Evolutionary conservation across 257 asterid species (phyloP), one percentile per base, ranked within the genome.

Genomic region (Ehretia macrophylla): DNA sequence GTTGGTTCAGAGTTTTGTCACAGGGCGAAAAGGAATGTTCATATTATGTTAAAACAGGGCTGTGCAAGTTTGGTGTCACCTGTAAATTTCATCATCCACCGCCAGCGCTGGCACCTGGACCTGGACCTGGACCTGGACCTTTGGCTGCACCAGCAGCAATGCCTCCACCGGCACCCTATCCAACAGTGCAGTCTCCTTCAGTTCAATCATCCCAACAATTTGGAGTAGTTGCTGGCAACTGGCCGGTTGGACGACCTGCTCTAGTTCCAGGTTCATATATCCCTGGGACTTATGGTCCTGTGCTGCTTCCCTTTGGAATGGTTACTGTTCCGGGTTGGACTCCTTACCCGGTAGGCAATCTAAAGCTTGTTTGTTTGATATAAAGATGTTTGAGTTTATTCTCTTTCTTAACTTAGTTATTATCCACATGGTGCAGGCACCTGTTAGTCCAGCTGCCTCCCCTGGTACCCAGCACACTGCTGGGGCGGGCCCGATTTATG

Each of bases 11-110:
- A 19, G 55, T 63, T 63, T 18, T 35, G 35, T 67, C 58, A 66
- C 91, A 85, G 94, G 94, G 90, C 56, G 91, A 73, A 82, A 77
- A 77, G 56, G 94, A 87, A 69, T 87, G 96, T 68, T 63, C 80
- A 10, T 83, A 78, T 75, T 87, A 76, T 64, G 71, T 68, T 32
- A 87, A 79, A 77, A 87, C 88, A 9, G 94, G 88, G 65, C 82
- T 77, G 38, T 82, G 94, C 79, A 87, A 85, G 68, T 87, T 80
- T 56, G 94, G 94, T 1, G 60, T 70, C 57, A 80, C 91, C 67
- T 85, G 94, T 72, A 87, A 85, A 79, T 85, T 66, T 74, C 84
- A 87, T 77, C 96, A 87, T 56, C 91, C 96, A 49, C 87, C 75
- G 75, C 91, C 85, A 47, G 78, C 79, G 20, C 49, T 71, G 17